A percentile compares a stretch with the other conserved stretches of the same genome.
These are phyloP conservation scores for Colletotrichum eremochloae DNA, from an alignment of 2,329 filamentous ascomycete genomes.

Conservation along the genomic window DNA sequence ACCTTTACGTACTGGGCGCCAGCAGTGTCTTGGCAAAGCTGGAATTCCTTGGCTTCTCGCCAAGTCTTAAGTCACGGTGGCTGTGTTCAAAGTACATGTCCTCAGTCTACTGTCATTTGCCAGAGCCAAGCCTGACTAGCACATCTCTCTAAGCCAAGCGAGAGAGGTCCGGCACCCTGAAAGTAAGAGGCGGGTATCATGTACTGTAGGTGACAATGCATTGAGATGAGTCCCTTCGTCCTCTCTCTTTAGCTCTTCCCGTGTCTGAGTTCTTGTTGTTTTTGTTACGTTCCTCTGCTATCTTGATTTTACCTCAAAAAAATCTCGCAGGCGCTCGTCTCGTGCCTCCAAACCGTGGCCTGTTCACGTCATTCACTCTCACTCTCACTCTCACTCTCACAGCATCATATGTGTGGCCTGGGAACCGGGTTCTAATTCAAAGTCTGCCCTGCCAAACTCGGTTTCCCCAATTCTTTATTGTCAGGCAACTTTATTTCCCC, in stretches of 20 bases:
- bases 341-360: neutral
- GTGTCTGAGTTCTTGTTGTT: neutral
- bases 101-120: neutral
- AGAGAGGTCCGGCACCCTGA: neutral
- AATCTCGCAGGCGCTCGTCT: neutral
- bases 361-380: neutral
- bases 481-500: constrained; percentile 7
- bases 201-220: neutral
- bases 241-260: neutral
- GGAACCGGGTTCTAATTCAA: neutral
- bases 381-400: neutral
- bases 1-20: constrained; percentile 35
- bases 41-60: constrained; percentile 20
- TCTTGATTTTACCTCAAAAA: neutral
- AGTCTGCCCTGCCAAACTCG: constrained; percentile 12
- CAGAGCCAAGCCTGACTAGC: neutral
- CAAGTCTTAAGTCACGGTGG: constrained; percentile 25
- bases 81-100: constrained; percentile 13
- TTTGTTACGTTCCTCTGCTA: neutral
- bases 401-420: neutral
- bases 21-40: constrained; percentile 24
- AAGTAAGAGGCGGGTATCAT: neutral
- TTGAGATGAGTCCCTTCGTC: neutral
- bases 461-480: neutral
- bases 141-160: neutral